Base-by-base conservation (phyloP, 2,329 filamentous ascomycete genomes). In the Cordyceps farinosa region DNA sequence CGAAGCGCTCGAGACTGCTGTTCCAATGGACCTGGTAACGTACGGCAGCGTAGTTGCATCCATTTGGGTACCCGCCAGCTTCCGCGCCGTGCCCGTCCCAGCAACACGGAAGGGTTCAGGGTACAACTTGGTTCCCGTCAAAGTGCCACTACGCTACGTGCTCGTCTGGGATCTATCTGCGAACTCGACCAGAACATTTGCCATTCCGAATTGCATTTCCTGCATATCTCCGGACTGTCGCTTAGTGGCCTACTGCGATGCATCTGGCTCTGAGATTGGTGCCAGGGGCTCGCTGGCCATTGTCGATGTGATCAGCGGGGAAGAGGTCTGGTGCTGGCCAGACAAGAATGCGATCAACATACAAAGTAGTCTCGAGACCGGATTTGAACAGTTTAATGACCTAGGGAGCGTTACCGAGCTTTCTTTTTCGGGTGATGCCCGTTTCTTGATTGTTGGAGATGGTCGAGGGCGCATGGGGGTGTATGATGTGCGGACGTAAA, bases 191-290 rank as follows among this genome's bases (percentile, higher is more conserved):
- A 68, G 70, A 6, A 75, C 73, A 0, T 77, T 76, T 66, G 67
- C 69, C n/a, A 78, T 79, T 48, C 77, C 77, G 9, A 77, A 78
- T 48, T 72, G 73, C 30, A 69, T 69, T 3, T 71, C 74, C 2
- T 77, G 76, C 63, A 69, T 79, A 47, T 77, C 75, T 5, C 76
- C 76, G 0, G 76, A 78, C 66, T 78, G 77, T 59, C 72, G 76
- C 6, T 76, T 73, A 48, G 73, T 78, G 27, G 76, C 76, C 0
- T 79, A 77, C 65, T 78, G 76, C 66, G 71, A 78, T 52, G 69
- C 73, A 1, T 70, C 69, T 17, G 74, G 73, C 8, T 70, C 72
- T 1, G 72, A 70, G 4, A 69, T 71, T 13, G 73, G 74, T 9
- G 71, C 71, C 1, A 65, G 75, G 15, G 75, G 75, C 5, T 71